These are phyloP conservation scores for Phtheirospermum japonicum DNA, from an alignment of 257 asterid species.

Conservation along the genomic window DNA sequence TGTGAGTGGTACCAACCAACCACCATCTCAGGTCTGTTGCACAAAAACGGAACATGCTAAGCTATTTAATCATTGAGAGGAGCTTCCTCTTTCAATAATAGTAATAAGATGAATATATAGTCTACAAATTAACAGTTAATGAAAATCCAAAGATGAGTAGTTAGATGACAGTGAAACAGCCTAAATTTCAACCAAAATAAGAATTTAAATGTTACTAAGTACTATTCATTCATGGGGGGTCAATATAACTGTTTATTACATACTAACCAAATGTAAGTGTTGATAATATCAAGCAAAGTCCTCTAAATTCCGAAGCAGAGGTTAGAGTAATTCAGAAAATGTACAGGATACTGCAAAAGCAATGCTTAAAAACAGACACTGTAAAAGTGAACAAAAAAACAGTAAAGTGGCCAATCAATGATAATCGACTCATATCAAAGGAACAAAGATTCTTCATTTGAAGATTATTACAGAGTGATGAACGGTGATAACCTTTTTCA, in stretches of 20 bases:
- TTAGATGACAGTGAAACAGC: background rate
- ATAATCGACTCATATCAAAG: too few relatives aligned
- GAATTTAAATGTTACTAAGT: background rate
- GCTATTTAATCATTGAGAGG: conserved; percentile 15
- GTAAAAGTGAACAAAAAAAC: too few relatives aligned
- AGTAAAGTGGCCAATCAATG: too few relatives aligned
- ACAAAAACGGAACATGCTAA: conserved; percentile 16
- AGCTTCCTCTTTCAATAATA: conserved; percentile 1
- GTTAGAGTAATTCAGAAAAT: background rate
- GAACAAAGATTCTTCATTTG: too few relatives aligned
- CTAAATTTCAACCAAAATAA: background rate
- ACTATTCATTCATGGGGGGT: background rate
- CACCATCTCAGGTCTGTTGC: conserved; percentile 95
- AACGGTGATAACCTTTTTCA: too few relatives aligned
- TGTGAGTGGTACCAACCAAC: conserved; percentile 99
- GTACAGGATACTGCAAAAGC: background rate
- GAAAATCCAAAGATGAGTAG: background rate
- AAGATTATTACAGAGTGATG: conserved; percentile 2
- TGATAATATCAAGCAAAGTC: background rate
- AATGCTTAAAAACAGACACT: too few relatives aligned
- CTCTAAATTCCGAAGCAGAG: conserved; percentile 3
- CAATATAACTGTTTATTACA: background rate
- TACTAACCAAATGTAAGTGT: background rate
- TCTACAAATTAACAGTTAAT: background rate
- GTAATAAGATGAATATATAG: background rate